Percentiles rank a stretch among this genome's conserved stretches.
phyloP scores from a whole-genome alignment of 495 filamentous ascomycete genomes.

The Aspergillus wentii region DNA sequence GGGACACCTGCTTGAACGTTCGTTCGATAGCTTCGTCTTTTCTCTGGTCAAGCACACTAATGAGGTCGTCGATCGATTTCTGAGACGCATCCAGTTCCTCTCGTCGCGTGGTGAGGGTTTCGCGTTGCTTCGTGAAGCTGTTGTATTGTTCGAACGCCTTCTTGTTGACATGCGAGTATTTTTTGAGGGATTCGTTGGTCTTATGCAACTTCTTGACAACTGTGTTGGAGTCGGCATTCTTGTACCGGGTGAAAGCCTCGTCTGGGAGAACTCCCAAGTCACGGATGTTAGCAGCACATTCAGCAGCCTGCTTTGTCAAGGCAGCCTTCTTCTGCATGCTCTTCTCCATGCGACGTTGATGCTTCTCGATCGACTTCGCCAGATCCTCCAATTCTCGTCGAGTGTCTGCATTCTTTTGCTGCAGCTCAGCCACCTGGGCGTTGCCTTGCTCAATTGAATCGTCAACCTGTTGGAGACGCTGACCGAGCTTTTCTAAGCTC shows the following conservation, averaged over 20 bases:
- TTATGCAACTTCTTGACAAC: slow-evolving; percentile 86
- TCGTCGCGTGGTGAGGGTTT: slow-evolving; percentile 73
- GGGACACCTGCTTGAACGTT: slow-evolving; percentile 95
- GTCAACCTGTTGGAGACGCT: slow-evolving; percentile 68
- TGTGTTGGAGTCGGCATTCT: slow-evolving; percentile 69
- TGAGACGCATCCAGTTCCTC: slow-evolving; percentile 81
- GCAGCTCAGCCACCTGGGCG: slow-evolving; percentile 52
- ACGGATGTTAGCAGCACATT: slow-evolving; percentile 81
- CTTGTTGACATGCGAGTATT: slow-evolving; percentile 97
- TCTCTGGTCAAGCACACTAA: slow-evolving; percentile 84
- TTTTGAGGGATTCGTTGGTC: slow-evolving; percentile 89
- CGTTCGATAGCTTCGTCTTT: slow-evolving; percentile 93
- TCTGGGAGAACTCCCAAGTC: slow-evolving; percentile 92
- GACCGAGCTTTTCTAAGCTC: slow-evolving; percentile 54
- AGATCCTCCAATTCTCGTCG: slow-evolving; percentile 69
- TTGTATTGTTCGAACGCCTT: slow-evolving; percentile 99
- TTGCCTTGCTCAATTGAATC: slow-evolving; percentile 62
- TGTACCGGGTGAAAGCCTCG: slow-evolving; percentile 88
- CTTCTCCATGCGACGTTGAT: slow-evolving; percentile 89
- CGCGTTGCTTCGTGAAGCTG: slow-evolving; percentile 88
- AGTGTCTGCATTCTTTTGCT: slow-evolving; percentile 60
- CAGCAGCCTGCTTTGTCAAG: slow-evolving; percentile 66
- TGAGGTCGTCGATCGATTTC: slow-evolving; percentile 81
- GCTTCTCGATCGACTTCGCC: slow-evolving; percentile 73
- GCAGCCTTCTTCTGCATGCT: slow-evolving; percentile 81